Evolutionary conservation across 768 basidiomycete genomes (phyloP), one percentile per base, ranked within the genome.

Genomic region (Boletus pseudopeckii): DNA sequence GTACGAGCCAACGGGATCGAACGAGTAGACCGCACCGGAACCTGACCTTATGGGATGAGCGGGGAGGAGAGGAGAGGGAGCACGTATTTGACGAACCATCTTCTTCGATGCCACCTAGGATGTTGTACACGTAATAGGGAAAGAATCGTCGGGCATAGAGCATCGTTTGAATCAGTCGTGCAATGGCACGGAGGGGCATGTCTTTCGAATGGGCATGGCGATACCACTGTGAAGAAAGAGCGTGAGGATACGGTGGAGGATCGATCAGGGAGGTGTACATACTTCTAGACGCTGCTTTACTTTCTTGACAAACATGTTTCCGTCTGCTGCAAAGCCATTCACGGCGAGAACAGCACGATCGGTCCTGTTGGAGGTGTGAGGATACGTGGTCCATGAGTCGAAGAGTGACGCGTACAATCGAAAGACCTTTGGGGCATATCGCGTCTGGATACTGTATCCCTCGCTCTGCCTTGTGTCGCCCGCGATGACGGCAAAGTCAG

Each of bases 81-180:
- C 8, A 39, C 18, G 15, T 4, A 36, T 9, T 20, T 36, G 49
- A 79, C 88, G 61, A 65, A 94, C 94, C 94, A 68, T 97, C 94
- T 67, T 94, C 94, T 71, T 98, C 94, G 57, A 97, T 92, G 41
- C 94, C 94, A 48, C 92, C 92, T 33, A 98, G 84, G 67, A 98
- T 93, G 72, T 95, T 95, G 78, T 92, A 95, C 32, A 96, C 89
- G 72, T 96, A 99, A 80, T 90, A 98, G 1, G 97, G 97, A 84
- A 99, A 99, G 78, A 97, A 96, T 48, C 96, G 86, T 58, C 89
- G 88, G 38, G 81, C 88, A 70, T 99, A 99, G 26, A 99, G 81
- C 92, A 98, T 96, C 17, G 95, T 97, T 71, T 98, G 96, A 53
- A 99, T 95, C 64, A 99, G 80, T 54, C 97, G 85, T n/a, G 97